phyloP scores from a whole-genome alignment of 257 asterid genomes.

The Echium plantagineum region DNA sequence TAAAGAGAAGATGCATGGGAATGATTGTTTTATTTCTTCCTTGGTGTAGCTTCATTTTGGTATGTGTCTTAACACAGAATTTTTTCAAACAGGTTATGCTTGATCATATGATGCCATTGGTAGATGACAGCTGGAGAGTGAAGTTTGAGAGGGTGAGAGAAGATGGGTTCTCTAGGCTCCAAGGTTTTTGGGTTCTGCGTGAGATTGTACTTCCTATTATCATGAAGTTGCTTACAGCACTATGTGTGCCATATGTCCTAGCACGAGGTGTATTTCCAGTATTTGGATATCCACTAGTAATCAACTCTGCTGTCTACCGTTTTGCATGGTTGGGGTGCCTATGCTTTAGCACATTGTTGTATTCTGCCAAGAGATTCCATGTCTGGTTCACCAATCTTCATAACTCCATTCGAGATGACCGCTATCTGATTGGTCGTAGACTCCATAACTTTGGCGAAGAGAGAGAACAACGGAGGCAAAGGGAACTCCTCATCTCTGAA shows the following conservation, averaged over 20 bases:
- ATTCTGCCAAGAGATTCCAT: constrained; percentile 85
- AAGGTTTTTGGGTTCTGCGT: constrained; percentile 73
- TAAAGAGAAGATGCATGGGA: too few species aligned
- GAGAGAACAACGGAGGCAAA: constrained; percentile 16
- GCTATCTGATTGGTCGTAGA: constrained; percentile 83
- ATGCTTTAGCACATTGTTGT: constrained; percentile 48
- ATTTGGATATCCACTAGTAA: constrained; percentile 76
- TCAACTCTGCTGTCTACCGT: constrained; percentile 88
- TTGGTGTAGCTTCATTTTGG: too few species aligned
- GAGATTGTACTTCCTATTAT: constrained; percentile 85
- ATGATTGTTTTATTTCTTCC: too few species aligned
- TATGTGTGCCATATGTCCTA: constrained; percentile 84
- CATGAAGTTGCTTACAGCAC: constrained; percentile 85
- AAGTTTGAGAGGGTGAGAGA: constrained; percentile 94
- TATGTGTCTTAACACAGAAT: neutral
- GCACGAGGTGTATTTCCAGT: constrained; percentile 83
- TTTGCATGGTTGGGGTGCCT: constrained; percentile 97
- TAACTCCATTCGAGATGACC: constrained; percentile 92
- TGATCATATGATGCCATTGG: constrained; percentile 88
- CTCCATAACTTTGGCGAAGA: constrained; percentile 83
- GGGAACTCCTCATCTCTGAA: constrained; percentile 13
- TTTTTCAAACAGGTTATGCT: constrained; percentile 56
- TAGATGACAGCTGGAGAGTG: constrained; percentile 87
- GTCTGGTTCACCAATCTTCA: constrained; percentile 93
- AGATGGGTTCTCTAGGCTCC: constrained; percentile 91